Evolutionary conservation across 116 monocot species (phyloP), one percentile per base, ranked within the genome.

Genomic region (Posidonia oceanica): DNA sequence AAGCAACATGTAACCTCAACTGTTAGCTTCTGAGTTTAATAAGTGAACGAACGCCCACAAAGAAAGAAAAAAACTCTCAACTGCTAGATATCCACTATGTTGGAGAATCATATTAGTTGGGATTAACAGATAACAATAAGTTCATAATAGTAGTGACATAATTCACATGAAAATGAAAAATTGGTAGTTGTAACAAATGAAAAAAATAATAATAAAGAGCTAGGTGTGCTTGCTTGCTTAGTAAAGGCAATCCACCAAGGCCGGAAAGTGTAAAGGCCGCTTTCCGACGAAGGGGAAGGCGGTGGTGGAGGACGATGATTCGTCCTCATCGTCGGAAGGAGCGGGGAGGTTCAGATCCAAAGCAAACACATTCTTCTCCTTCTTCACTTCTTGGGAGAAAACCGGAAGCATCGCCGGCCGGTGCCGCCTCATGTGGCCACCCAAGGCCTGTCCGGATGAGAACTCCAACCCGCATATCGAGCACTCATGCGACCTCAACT

Each of bases 301-400:
- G 20, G 75, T 67, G 21, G 40, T 21, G 23, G 54, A 52, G 53
- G 61, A 29, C 2, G 74, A 17, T 40, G 55, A 71, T 8, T 39
- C 12, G 44, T 22, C 53, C 14, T 72, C 80, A 10, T 91, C 89
- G 0, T 86, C 91, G 14, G 73, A 60, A 0, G 94, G 91, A 1
- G 97, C 87, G 0, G 97, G 97, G 54, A 92, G 82, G 69, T 97
- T 97, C n/a, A 97, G 87, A 77, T 97, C 97, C 70, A 73, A 48
- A 14, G 40, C n/a, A 4, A 66, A 54, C 39, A 57, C 11, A 8
- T 13, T 53, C 54, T 41, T 69, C 60, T 71, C 67, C 61, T 77
- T 77, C 70, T 81, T 71, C 39, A 21, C 56, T 64, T 55, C 76
- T 54, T 53, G 54, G 7, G 65, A 41, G 17, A 18, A 65, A 40